Base-by-base conservation (phyloP, 2,329 filamentous ascomycete species). In the Botrytis aclada region DNA sequence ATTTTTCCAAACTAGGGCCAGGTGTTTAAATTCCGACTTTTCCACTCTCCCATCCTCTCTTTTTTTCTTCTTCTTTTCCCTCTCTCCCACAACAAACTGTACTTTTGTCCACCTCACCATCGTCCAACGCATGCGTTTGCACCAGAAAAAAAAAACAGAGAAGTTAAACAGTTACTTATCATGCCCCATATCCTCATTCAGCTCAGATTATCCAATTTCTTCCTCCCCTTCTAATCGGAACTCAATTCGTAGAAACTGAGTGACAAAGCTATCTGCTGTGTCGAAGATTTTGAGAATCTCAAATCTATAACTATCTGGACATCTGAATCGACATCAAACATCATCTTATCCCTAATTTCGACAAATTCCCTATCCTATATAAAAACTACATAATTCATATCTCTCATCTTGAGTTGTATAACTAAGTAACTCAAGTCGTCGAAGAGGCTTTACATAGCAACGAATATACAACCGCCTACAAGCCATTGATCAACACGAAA, bases 51-150 rank as follows among this genome's bases (percentile, higher is more conserved):
- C 63, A n/a, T 7, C n/a, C 20, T 37, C 25, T 37, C 16, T 18
- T 8, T 8, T 34, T 4, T 1, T 2, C 7, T 14, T 65, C 12
- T 3, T 4, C 0, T 2, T 4, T 14, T 65, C 12, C 1, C 41
- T 47, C 14, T 4, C 32, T n/a, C 20, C 12, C 43, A 20, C 20
- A 10, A 10, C 16, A n/a, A 25, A 61, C 34, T 18, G 12, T 39
- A 1, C 22, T n/a, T 34, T 2, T 62, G 1, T n/a, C 8, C 14
- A 41, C 60, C 16, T 41, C 20, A n/a, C 8, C 37, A 14, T 41
- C 7, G 14, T 39, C 7, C n/a, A 62, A 16, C 6, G 60, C 3
- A 62, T 62, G 60, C 16, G 10, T 10, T 41, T 4, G 41, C 60
- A n/a, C 3, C 60, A 39, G 12, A 61, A n/a, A 62, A 12, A 62